These are phyloP conservation scores for Symbiodinium natans DNA, from an alignment of 73 alveolate genomes.

Conservation along the genomic window DNA sequence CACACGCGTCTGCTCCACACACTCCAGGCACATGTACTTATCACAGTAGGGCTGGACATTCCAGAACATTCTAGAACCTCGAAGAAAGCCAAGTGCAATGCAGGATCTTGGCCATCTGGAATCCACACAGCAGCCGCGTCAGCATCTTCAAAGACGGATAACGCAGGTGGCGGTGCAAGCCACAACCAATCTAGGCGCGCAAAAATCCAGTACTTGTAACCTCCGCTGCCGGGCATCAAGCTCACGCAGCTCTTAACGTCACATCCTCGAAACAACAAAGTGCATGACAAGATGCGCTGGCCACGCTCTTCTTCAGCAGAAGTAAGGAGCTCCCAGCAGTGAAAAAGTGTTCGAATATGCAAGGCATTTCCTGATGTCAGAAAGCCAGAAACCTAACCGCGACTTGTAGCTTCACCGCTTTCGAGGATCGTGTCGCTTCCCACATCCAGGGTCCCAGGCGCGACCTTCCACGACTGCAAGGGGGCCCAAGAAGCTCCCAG, in stretches of 20 bases:
- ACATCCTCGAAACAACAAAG: neutral
- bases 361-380: constrained; percentile 45
- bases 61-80: no score
- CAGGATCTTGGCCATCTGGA: constrained; percentile 61
- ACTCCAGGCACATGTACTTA: no score
- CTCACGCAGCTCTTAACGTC: neutral
- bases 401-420: no score
- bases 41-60: no score
- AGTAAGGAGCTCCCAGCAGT: constrained; percentile 18
- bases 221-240: neutral
- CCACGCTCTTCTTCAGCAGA: neutral
- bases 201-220: constrained; percentile 45
- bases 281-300: neutral
- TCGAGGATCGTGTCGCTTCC: no score
- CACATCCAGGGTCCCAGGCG: neutral
- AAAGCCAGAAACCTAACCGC: no score
- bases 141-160: neutral
- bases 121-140: constrained; percentile 40
- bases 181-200: constrained; percentile 68
- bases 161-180: constrained; percentile 42
- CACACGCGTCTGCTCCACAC: no score
- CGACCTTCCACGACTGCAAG: neutral
- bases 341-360: constrained; percentile 48
- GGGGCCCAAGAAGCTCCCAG: constrained; percentile 76
- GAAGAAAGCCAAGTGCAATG: no score